These are phyloP conservation scores for Saccharum officinarum DNA, from an alignment of 176 grass and related monocot genomes.

Conservation along the genomic window DNA sequence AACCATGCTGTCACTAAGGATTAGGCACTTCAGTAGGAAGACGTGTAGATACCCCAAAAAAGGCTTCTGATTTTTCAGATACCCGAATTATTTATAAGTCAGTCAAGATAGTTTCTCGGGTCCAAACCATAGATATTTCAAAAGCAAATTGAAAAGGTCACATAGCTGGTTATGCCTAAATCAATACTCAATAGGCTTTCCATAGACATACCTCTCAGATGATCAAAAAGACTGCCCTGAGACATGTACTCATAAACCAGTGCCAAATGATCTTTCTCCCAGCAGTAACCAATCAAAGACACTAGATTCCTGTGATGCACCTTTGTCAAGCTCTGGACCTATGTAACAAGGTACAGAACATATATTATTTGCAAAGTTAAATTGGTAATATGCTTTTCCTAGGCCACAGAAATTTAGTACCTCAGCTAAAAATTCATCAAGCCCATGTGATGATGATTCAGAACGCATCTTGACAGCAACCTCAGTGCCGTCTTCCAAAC, in stretches of 20 bases:
- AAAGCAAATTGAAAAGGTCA: background rate
- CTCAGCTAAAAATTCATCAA: background rate
- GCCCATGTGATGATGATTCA: background rate
- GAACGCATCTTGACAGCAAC: background rate
- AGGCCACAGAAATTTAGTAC: background rate
- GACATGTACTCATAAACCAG: slow-evolving; percentile 41
- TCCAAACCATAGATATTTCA: background rate
- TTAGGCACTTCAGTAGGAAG: background rate
- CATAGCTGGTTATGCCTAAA: background rate
- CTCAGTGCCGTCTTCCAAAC: background rate
- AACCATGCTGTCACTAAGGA: background rate
- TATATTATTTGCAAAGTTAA: background rate
- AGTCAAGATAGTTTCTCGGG: background rate
- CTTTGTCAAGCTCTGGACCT: slow-evolving; percentile 35
- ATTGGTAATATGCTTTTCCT: background rate
- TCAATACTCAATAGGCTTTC: background rate
- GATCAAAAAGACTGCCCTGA: slow-evolving; percentile 11
- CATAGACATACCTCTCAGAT: slow-evolving; percentile 10
- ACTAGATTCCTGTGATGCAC: slow-evolving; percentile 33
- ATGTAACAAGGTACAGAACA: background rate
- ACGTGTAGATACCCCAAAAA: background rate
- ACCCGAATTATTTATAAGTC: background rate
- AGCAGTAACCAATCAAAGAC: slow-evolving; percentile 34
- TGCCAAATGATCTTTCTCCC: slow-evolving; percentile 32
- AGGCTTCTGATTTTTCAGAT: background rate